Conservation (phyloP, 176 grass and related monocot genomes). For the Rhynchospora tenuis region DNA sequence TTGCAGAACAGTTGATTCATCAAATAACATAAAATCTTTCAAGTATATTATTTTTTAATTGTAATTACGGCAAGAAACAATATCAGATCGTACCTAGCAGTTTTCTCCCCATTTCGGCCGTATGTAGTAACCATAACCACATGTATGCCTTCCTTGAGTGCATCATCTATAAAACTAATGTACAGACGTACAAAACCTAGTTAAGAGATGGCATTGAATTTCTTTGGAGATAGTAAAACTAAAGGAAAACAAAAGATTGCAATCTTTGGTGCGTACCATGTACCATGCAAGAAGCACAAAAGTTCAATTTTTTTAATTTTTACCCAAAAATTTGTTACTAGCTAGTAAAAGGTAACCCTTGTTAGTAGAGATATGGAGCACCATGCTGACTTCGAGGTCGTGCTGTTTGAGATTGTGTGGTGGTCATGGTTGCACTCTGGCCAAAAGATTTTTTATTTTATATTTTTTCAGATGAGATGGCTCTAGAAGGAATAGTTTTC, state of each 20-base stretch:
- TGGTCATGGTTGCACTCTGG: neutral
- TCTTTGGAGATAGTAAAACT: neutral
- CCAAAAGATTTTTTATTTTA: neutral
- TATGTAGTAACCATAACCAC: conserved; percentile 60
- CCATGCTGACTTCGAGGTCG: neutral
- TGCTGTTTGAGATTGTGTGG: neutral
- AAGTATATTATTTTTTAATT: no score
- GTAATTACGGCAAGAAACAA: neutral
- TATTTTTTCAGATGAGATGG: neutral
- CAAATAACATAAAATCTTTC: neutral
- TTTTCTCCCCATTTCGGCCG: conserved; percentile 81
- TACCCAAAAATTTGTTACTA: neutral
- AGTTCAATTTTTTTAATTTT: neutral
- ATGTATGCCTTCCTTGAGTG: conserved; percentile 55
- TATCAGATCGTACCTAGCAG: conserved; percentile 54
- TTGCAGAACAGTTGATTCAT: neutral
- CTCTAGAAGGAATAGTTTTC: neutral
- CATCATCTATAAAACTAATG: conserved; percentile 90
- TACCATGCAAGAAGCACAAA: neutral
- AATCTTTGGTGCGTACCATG: neutral
- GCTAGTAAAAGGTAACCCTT: neutral
- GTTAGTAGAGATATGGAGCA: neutral
- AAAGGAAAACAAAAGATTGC: neutral
- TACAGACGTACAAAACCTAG: conserved; percentile 21
- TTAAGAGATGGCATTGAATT: neutral